A percentile compares a stretch with the other conserved stretches of the same genome.
Evolutionary conservation across 1,284 basidiomycete genomes (phyloP).

Genomic region (Hemileccinum hortonii): DNA sequence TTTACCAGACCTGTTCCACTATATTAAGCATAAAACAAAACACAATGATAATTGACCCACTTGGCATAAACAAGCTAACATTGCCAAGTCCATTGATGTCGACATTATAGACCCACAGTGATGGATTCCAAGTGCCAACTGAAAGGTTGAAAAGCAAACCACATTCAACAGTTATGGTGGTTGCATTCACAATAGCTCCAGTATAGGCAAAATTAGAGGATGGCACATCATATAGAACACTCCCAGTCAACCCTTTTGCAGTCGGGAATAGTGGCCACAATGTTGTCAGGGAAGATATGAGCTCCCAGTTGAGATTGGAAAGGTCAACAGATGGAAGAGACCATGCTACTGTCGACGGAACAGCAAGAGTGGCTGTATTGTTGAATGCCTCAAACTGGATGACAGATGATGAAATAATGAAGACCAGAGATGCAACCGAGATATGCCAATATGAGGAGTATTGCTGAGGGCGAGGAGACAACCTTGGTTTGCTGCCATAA

Average conservation of each 20-base stretch:
- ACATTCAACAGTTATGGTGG: constrained; percentile 11
- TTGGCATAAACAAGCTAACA: not conserved
- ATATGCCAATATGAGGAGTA: too few species aligned
- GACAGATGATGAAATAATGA: too few species aligned
- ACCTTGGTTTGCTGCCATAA: too few species aligned
- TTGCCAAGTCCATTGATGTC: constrained; percentile 7
- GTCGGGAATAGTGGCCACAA: constrained; percentile 3
- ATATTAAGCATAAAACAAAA: not conserved
- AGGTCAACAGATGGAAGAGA: not conserved
- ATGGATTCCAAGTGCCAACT: not conserved
- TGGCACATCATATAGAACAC: constrained; percentile 14
- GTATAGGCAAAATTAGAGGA: not conserved
- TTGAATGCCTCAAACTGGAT: too few species aligned
- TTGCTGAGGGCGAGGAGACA: too few species aligned
- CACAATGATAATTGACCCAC: not conserved
- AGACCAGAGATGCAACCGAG: too few species aligned
- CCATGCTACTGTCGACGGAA: constrained; percentile 10
- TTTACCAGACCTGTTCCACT: not conserved
- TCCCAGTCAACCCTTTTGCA: constrained; percentile 12
- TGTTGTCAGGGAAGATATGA: not conserved
- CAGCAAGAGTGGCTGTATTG: not conserved
- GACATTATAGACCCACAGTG: not conserved
- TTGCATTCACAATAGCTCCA: constrained; percentile 9
- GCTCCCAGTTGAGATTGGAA: not conserved
- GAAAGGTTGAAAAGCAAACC: constrained; percentile 6